phyloP scores from a whole-genome alignment of 1,139 yeast genomes.

The Protomyces gravidus region DNA sequence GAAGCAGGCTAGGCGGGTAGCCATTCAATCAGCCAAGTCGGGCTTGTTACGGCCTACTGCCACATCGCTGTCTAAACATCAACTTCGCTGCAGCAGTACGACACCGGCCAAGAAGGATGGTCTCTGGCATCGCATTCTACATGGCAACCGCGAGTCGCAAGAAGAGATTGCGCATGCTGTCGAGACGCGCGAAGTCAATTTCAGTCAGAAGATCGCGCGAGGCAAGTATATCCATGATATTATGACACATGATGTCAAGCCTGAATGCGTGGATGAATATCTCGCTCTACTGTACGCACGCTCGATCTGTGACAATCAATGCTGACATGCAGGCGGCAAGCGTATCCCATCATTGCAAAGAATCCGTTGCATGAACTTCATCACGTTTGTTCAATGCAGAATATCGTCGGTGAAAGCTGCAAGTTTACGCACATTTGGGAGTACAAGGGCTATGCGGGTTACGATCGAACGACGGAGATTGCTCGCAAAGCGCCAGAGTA shows the following conservation, averaged over 20 bases:
- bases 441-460: slow-evolving; percentile 46
- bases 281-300: slow-evolving; percentile 38
- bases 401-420: slow-evolving; percentile 45
- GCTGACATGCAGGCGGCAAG: slow-evolving; percentile 6
- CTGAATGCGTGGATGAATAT: slow-evolving; percentile 42
- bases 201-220: slow-evolving; percentile 39
- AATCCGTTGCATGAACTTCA: slow-evolving; percentile 41
- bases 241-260: slow-evolving; percentile 42
- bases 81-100: neutral
- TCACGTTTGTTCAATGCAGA: slow-evolving; percentile 46
- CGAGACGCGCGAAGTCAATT: slow-evolving; percentile 25
- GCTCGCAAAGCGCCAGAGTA: slow-evolving; percentile 41
- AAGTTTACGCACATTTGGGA: slow-evolving; percentile 45
- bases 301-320: neutral
- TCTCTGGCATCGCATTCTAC: slow-evolving; percentile 20
- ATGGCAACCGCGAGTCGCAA: slow-evolving; percentile 23
- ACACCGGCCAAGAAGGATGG: neutral
- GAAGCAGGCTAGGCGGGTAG: neutral
- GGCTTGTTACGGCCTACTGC: neutral
- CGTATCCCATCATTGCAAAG: slow-evolving; percentile 41
- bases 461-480: slow-evolving; percentile 43
- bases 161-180: slow-evolving; percentile 24
- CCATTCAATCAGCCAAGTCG: neutral
- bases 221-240: slow-evolving; percentile 47
- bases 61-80: neutral